phyloP scores from a whole-genome alignment of 306 rosid species.

The Coriaria nepalensis region DNA sequence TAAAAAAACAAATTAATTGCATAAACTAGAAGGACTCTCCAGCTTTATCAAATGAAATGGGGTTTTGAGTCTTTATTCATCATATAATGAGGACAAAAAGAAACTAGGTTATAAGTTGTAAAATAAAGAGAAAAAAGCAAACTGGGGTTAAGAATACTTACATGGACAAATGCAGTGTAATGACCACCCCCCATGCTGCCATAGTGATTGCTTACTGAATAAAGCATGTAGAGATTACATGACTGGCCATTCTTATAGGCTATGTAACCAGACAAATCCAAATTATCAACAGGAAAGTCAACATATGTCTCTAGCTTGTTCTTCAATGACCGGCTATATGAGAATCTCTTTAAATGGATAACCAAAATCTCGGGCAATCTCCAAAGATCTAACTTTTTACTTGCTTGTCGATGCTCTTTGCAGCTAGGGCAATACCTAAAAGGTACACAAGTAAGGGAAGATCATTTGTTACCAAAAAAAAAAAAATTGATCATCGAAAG shows the following conservation, averaged over 20 bases:
- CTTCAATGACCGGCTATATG: slow-evolving; percentile 78
- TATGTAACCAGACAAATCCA: slow-evolving; percentile 76
- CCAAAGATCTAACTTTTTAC: slow-evolving; percentile 96
- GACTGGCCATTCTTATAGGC: slow-evolving; percentile 39
- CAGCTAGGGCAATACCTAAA: slow-evolving; percentile 90
- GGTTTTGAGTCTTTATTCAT: neutral
- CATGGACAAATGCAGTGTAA: slow-evolving; percentile 95
- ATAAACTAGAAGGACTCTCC: too few relatives aligned
- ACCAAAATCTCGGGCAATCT: slow-evolving; percentile 97
- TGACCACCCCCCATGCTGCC: slow-evolving; percentile 99
- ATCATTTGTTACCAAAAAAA: too few relatives aligned
- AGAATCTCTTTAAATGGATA: slow-evolving; percentile 94
- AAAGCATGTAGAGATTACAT: slow-evolving; percentile 62
- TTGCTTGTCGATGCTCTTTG: slow-evolving; percentile 79
- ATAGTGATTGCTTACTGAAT: slow-evolving; percentile 86
- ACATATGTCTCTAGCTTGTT: slow-evolving; percentile 94
- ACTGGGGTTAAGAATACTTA: slow-evolving; percentile 28
- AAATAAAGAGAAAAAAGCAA: slow-evolving; percentile 1
- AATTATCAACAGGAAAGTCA: slow-evolving; percentile 76
- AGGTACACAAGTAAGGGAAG: neutral
- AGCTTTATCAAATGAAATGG: too few relatives aligned
- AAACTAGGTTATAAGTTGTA: neutral
- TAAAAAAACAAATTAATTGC: too few relatives aligned
- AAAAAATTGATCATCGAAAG: neutral
- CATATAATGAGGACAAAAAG: neutral